Evolutionary conservation across 2,329 filamentous ascomycete genomes (phyloP), one percentile per base, ranked within the genome.

Genomic region (Hypoxylon rubiginosum): DNA sequence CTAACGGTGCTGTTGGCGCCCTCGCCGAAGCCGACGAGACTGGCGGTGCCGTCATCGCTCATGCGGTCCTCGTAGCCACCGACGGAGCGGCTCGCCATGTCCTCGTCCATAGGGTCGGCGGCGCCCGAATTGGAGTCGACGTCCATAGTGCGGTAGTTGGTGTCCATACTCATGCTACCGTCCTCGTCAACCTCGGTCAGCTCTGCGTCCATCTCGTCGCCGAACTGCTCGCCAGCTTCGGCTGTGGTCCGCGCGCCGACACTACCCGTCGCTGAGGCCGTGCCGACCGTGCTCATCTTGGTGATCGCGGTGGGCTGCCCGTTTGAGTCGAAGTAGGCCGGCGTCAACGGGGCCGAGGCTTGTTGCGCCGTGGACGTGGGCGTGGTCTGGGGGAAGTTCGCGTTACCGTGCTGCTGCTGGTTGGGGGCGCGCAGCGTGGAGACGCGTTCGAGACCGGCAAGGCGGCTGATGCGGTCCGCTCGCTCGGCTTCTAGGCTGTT

Each of bases 381-480:
- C 0, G 83, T 84, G 19, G 82, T 87, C 79, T 82, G 87, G 59
- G 77, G 84, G 66, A 77, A 82, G 43, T 83, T 80, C 13, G 79
- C 78, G 32, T 77, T 74, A 66, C 71, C 72, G 51, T 76, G 73
- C 58, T 79, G 67, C 67, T 64, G 43, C 32, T 76, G 69, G 70
- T 74, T 73, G 6, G 81, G 79, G 30, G 87, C 83, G 67, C 92
- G 90, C 46, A 91, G 85, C n/a, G 93, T 92, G 15, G 92, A 90
- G 62, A 97, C 90, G 61, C 92, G 90, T 78, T 97, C 94, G 39
- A 97, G 88, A n/a, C 95, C 95, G 11, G 94, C 92, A 21, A 97
- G 89, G 54, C 95, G 94, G 46, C 94, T 97, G 79, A 98, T 97
- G 75, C 95, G 94, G 80, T 97, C 94, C 68, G 93, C 94, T 72